Conservation (phyloP, 345 rosid species). For the Punica granatum region DNA sequence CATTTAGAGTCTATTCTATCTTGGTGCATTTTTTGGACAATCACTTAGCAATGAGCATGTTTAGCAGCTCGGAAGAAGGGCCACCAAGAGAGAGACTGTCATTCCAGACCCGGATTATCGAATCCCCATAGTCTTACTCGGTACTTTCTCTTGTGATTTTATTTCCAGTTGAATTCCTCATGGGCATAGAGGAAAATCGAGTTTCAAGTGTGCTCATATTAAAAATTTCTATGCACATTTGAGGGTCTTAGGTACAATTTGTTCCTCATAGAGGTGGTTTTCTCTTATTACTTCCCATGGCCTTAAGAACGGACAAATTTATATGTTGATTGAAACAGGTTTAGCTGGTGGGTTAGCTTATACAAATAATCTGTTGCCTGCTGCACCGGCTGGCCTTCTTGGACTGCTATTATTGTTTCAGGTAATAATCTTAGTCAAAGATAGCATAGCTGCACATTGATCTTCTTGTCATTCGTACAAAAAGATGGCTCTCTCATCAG, state of each 20-base stretch:
- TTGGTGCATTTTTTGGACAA: conserved; percentile 4
- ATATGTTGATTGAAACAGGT: conserved; percentile 26
- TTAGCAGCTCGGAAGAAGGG: conserved; percentile 45
- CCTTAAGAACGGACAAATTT: not conserved
- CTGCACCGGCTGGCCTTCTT: conserved; percentile 63
- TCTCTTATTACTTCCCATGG: not conserved
- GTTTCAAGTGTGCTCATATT: not conserved
- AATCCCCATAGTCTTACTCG: conserved; percentile 48
- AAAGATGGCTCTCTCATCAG: not conserved
- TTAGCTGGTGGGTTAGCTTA: conserved; percentile 55
- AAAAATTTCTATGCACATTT: not conserved
- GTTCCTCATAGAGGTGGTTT: not conserved
- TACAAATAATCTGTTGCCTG: conserved; percentile 50
- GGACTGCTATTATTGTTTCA: conserved; percentile 65
- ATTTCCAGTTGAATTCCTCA: not conserved
- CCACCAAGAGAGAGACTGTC: conserved; percentile 40
- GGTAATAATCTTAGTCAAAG: conserved; percentile 20
- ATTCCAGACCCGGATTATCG: conserved; percentile 63
- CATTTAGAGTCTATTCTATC: not conserved
- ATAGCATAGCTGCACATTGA: not conserved
- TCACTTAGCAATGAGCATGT: not conserved
- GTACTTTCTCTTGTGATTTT: conserved; percentile 20
- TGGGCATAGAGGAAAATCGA: not conserved
- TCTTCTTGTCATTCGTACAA: not conserved
- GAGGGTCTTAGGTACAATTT: not conserved